A percentile compares a stretch with the other conserved stretches of the same genome.
These are phyloP conservation scores for Wickerhamomyces sp. DNA, from an alignment of 1,139 yeast species.

Conservation along the genomic window DNA sequence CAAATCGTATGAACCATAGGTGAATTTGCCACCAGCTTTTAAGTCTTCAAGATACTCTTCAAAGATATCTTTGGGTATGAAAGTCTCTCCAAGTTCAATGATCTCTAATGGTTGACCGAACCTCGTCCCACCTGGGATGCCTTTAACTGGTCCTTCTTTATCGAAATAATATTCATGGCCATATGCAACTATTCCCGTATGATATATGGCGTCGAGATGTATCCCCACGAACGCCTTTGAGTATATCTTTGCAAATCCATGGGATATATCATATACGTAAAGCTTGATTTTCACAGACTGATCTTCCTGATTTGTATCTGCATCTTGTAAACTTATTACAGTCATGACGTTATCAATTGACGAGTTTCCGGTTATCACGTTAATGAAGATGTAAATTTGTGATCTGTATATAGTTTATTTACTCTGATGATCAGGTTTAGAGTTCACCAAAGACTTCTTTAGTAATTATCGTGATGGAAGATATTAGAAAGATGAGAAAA, in stretches of 20 bases:
- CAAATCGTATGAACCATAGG: slow-evolving; percentile 45
- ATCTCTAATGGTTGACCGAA: slow-evolving; percentile 55
- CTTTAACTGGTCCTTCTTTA: slow-evolving; percentile 47
- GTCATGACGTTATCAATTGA: no score
- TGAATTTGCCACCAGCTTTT: slow-evolving; percentile 37
- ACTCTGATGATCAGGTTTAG: no score
- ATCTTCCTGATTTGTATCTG: slow-evolving; percentile 5
- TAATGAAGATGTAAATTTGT: no score
- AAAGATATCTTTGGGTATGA: slow-evolving; percentile 46
- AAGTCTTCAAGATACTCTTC: slow-evolving; percentile 50
- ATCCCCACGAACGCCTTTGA: slow-evolving; percentile 43
- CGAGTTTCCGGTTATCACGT: no score
- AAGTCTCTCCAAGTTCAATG: slow-evolving; percentile 50
- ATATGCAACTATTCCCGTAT: slow-evolving; percentile 56
- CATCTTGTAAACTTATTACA: no score
- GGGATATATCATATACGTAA: slow-evolving; percentile 61
- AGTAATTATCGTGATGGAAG: no score
- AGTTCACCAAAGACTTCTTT: no score
- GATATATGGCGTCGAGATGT: slow-evolving; percentile 59
- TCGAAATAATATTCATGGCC: slow-evolving; percentile 56
- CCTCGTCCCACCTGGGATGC: slow-evolving; percentile 54
- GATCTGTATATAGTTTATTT: no score
- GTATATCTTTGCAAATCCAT: slow-evolving; percentile 37
- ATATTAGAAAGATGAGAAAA: no score
- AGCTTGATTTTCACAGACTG: slow-evolving; percentile 38